phyloP scores from a whole-genome alignment of 2,329 filamentous ascomycete species.

The Aspergillus versicolor region DNA sequence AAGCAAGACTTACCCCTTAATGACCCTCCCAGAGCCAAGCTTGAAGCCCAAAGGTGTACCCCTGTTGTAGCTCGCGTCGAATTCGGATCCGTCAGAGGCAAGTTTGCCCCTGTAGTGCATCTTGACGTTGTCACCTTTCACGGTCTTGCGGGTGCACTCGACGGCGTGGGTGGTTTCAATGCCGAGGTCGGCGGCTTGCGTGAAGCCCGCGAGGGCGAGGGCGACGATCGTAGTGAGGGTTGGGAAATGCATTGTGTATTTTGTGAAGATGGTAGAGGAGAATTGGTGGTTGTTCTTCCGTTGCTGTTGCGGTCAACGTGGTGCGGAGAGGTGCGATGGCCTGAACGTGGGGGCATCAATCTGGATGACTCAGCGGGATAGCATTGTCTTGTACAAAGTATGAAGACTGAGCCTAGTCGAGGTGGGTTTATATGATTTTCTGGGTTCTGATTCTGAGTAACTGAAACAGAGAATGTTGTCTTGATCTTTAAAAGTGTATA shows the following conservation, averaged over 20 bases:
- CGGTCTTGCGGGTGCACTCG: constrained; percentile 75
- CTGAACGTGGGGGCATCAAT: no score
- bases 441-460: no score
- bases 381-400: no score
- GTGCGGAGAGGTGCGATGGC: no score
- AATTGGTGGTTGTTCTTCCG: neutral
- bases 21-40: constrained; percentile 79
- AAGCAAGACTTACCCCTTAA: constrained; percentile 66
- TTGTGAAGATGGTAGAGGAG: neutral
- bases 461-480: no score
- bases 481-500: no score
- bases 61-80: constrained; percentile 81
- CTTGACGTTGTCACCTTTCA: constrained; percentile 73
- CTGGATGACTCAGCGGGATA: neutral
- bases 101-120: constrained; percentile 91
- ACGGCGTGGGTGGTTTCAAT: constrained; percentile 74
- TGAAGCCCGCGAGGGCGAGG: constrained; percentile 45
- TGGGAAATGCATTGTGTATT: constrained; percentile 44
- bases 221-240: constrained; percentile 39
- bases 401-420: no score
- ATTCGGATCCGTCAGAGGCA: constrained; percentile 69
- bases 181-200: constrained; percentile 59
- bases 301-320: neutral
- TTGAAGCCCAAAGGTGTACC: constrained; percentile 74
- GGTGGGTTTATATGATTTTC: no score